Base-by-base conservation (phyloP, 202 grass and related monocot species). In the Schoenoplectus triqueter region DNA sequence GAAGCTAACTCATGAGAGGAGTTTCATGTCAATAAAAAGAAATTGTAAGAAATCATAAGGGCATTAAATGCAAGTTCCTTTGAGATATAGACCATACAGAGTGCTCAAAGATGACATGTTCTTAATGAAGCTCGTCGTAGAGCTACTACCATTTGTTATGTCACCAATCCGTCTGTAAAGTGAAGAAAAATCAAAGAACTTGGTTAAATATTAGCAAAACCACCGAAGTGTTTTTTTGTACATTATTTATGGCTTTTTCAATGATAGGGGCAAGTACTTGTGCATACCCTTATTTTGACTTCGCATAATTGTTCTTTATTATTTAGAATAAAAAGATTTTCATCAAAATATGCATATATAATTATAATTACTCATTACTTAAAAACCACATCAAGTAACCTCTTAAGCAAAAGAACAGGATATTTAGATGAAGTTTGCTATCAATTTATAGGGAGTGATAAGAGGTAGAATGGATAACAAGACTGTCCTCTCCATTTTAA, bases 61-160 rank as follows among this genome's bases (percentile, higher is more conserved):
- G 41, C 18, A 44, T 63, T 46, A 66, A 81, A 66, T 51, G 79
- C 10, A 80, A 85, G 56, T 41, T 70, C 0, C 6, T 70, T 6
- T 50, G 47, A 80, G 0, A 86, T 63, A 5, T 64, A 81, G 82
- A 63, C 42, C 73, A 78, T 98, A 98, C 93, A 98, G 69, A 68
- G 63, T 89, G 81, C 0, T 87, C 78, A 98, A 81, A 84, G 78
- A 95, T 82, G 95, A 88, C 91, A 95, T 70, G 74, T 94, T 93
- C 42, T 52, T 87, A 74, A 95, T 60, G 64, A 98, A 92, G 78
- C 46, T 78, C 63, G 95, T 9, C 8, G 91, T 90, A 89, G 95
- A 95, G 85, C 91, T 83, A 71, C 49, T 98, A 7, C 92, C 95
- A 78, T 95, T 95, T 89, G 83, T 71, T 68, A 95, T 98, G 88